A percentile compares a stretch with the other conserved stretches of the same genome.
phyloP scores from a whole-genome alignment of 2,329 filamentous ascomycete genomes.

The Fusarium neocosmosporiellum region DNA sequence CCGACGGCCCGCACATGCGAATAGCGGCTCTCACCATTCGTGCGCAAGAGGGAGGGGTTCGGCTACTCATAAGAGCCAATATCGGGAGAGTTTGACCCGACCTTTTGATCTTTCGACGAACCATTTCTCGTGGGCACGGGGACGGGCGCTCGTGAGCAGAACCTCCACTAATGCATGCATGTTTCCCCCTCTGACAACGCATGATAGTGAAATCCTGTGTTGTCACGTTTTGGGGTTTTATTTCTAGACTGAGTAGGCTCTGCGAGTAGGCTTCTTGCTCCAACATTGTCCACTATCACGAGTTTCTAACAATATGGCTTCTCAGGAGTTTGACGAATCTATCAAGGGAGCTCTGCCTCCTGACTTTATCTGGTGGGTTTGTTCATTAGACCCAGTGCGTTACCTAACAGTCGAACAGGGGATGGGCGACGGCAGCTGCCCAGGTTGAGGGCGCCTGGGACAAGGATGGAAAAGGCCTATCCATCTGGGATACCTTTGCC shows the following conservation, averaged over 20 bases:
- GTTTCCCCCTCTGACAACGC: constrained; percentile 8
- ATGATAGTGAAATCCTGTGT: not conserved
- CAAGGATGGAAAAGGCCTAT: constrained; percentile 54
- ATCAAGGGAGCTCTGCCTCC: constrained; percentile 15
- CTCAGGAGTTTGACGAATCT: constrained; percentile 17
- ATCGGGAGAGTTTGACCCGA: not conserved
- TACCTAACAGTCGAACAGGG: constrained; percentile 26
- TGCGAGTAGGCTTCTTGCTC: not conserved
- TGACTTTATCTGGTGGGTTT: constrained; percentile 37
- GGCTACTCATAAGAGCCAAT: not conserved
- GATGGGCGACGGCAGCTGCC: constrained; percentile 54
- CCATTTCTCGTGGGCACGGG: not conserved
- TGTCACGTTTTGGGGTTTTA: not conserved
- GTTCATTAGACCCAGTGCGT: not conserved
- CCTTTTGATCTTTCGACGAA: not conserved
- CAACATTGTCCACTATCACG: not conserved
- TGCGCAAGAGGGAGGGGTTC: not conserved
- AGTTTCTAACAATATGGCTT: constrained; percentile 1
- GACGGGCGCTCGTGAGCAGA: not conserved
- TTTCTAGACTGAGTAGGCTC: not conserved
- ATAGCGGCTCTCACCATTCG: not conserved
- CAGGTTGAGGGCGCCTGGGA: constrained; percentile 57
- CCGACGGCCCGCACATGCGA: constrained; percentile 4
- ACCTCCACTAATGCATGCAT: constrained; percentile 12
- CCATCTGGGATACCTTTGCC: constrained; percentile 55